Evolutionary conservation across 257 asterid genomes (phyloP), one percentile per base, ranked within the genome.

Genomic region (Lycium ferocissimum): DNA sequence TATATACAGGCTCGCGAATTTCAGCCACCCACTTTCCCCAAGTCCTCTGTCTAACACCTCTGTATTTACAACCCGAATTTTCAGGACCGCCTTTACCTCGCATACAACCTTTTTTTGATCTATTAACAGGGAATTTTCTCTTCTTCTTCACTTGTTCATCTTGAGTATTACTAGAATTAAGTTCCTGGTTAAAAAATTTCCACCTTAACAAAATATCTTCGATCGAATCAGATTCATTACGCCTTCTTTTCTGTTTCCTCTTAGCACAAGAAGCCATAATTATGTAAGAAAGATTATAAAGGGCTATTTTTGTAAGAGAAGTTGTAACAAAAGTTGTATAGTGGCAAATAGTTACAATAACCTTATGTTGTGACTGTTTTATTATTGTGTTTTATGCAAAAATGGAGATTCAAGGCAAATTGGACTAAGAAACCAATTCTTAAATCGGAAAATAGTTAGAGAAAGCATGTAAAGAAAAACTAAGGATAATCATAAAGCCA

Each of bases 21-120:
- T 88, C 91, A 5, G 91, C 89, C 4, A 88, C 91, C 91, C 91
- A 88, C 9, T 84, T 86, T 3, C 91, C 91, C 91, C 91, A 88
- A 12, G 53, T 86, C 83, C 91, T 84, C 83, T 88, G 91, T 33
- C 91, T 65, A 1, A 88, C 91, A 58, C 91, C 91, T 47, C 91
- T 81, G 79, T 73, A 88, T 17, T 5, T 20, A 47, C 67, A 86
- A 8, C 59, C 3, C 3, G 70, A 76, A 78, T 88, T 88, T 53
- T 88, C 91, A 0, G 91, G 91, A 2, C 91, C 91, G 3, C 91
- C 91, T 82, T 86, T 88, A 7, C 91, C 91, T 18, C 1, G 40
- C 86, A 86, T 86, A 20, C 87, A 82, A 9, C 86, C 85, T 80
- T 84, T 88, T 35, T 45, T 81, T 12, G 90, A 85, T 35, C 87